phyloP scores from a whole-genome alignment of 2,329 filamentous ascomycete genomes.

The Epichloe sp. region DNA sequence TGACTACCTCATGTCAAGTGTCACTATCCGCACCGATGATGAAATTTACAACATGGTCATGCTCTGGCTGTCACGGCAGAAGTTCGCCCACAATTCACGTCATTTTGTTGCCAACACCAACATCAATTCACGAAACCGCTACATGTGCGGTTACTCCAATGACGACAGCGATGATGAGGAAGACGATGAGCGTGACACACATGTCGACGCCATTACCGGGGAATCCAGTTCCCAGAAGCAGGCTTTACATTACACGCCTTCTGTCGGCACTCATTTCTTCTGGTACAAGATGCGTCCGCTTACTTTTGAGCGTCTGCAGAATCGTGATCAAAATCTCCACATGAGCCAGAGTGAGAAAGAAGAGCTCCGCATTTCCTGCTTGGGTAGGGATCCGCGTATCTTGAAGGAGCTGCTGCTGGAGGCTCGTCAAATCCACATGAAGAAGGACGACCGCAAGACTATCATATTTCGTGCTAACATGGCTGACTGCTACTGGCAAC shows the following conservation, averaged over 20 bases:
- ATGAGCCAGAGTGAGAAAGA: constrained; percentile 38
- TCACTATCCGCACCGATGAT: constrained; percentile 54
- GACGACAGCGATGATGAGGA: constrained; percentile 25
- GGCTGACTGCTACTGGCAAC: constrained; percentile 41
- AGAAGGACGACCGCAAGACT: constrained; percentile 48
- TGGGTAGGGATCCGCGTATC: constrained; percentile 45
- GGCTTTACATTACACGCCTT: constrained; percentile 49
- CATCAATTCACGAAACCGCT: constrained; percentile 39
- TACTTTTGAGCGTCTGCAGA: constrained; percentile 40
- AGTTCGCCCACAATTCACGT: constrained; percentile 44
- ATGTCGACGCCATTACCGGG: constrained; percentile 13
- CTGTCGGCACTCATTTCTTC: constrained; percentile 55
- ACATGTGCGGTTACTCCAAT: constrained; percentile 32
- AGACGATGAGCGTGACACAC: constrained; percentile 26
- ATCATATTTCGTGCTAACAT: constrained; percentile 49
- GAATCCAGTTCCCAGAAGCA: constrained; percentile 26
- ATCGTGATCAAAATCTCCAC: constrained; percentile 25
- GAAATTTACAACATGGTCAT: constrained; percentile 63
- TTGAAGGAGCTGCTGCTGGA: constrained; percentile 50
- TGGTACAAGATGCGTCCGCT: constrained; percentile 49
- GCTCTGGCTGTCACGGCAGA: constrained; percentile 53
- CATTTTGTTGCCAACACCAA: constrained; percentile 54
- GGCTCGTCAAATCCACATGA: constrained; percentile 39
- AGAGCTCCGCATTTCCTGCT: constrained; percentile 46
- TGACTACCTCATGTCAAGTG: constrained; percentile 48